Evolutionary conservation across 352 stramenopile genomes (phyloP).

Genomic region (Globisporangium paddicum): DNA sequence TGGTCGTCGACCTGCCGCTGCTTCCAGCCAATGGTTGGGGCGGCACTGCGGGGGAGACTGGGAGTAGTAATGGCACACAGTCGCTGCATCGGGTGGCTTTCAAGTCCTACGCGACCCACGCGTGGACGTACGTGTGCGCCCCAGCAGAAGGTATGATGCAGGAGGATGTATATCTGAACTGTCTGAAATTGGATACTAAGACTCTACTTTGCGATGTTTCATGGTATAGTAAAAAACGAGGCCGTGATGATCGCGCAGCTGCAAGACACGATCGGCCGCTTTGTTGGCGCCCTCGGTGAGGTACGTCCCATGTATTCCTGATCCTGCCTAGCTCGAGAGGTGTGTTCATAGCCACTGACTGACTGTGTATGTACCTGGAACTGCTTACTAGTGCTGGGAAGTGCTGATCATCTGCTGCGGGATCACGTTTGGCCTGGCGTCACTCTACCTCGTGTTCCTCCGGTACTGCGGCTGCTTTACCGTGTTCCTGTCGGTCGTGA

Average conservation of each 20-base stretch:
- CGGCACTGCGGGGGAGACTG: constrained; percentile 9
- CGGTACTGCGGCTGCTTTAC: constrained; percentile 72
- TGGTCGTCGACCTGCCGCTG: constrained; percentile 56
- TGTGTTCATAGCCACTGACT: too few relatives aligned
- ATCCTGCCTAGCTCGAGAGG: too few relatives aligned
- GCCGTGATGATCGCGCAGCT: constrained; percentile 59
- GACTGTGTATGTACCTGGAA: not conserved
- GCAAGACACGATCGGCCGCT: constrained; percentile 66
- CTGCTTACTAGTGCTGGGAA: constrained; percentile 46
- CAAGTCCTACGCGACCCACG: constrained; percentile 59
- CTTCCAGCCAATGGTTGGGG: constrained; percentile 5
- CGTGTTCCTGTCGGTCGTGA: constrained; percentile 57
- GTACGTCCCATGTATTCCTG: not conserved
- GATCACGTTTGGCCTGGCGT: constrained; percentile 49
- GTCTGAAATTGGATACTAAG: not conserved
- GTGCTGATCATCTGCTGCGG: constrained; percentile 56
- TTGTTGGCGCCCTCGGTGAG: constrained; percentile 71
- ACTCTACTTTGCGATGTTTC: too few relatives aligned
- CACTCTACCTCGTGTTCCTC: constrained; percentile 63
- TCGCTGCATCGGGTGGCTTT: constrained; percentile 43
- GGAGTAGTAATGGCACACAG: constrained; percentile 25
- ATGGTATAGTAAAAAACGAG: constrained; percentile 42
- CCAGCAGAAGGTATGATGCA: constrained; percentile 38
- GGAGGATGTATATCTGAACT: not conserved
- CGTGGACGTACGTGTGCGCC: constrained; percentile 64